Evolutionary conservation across 2,329 filamentous ascomycete genomes (phyloP).

Genomic region (Ophiosphaerella korrae): DNA sequence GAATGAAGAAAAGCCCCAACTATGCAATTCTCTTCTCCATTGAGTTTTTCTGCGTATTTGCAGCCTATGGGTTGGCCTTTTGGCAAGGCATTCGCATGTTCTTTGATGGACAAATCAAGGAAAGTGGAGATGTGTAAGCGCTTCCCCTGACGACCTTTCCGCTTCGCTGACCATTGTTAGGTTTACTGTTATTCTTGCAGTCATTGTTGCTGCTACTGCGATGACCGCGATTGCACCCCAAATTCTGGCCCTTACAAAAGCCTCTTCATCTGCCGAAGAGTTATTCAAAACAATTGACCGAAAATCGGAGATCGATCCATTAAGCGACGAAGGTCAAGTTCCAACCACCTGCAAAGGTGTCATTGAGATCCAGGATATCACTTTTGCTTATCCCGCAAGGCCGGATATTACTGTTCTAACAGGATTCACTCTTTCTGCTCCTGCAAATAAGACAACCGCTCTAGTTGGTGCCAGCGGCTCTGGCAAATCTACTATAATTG

Average conservation of each 20-base stretch:
- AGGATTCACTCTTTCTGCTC: conserved; percentile 75
- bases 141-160: too few relatives aligned
- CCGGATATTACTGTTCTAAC: conserved; percentile 89
- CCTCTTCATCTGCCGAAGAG: conserved; percentile 40
- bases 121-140: conserved; percentile 41
- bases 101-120: conserved; percentile 54
- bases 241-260: conserved; percentile 69
- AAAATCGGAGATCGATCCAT: conserved; percentile 73
- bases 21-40: conserved; percentile 52
- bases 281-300: conserved; percentile 71
- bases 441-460: conserved; percentile 88
- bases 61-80: conserved; percentile 55
- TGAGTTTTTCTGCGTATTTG: conserved; percentile 51
- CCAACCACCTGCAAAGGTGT: conserved; percentile 46
- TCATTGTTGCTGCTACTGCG: conserved; percentile 61
- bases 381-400: conserved; percentile 91
- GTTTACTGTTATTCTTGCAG: conserved; percentile 41
- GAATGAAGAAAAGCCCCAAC: conserved; percentile 51
- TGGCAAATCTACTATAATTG: conserved; percentile 92
- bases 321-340: conserved; percentile 27
- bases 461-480: conserved; percentile 92
- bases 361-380: conserved; percentile 78
- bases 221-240: conserved; percentile 86
- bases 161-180: conserved; percentile 1
- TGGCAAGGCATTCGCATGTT: conserved; percentile 64